Base-by-base conservation (phyloP, 2,329 filamentous ascomycete species). In the Colletotrichum caudatum region DNA sequence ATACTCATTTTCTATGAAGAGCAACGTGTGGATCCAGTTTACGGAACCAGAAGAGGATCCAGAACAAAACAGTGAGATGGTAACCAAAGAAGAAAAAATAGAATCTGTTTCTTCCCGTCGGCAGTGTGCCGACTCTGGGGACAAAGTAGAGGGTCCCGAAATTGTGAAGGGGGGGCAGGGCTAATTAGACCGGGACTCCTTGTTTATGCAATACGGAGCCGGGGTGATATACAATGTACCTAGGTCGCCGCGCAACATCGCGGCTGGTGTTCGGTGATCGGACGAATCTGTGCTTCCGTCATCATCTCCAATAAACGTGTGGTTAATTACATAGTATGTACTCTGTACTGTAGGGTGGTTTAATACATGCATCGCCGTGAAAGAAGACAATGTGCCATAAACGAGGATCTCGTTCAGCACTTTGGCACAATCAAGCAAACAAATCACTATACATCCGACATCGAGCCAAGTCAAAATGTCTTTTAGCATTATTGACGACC, bases 71-170 rank as follows among this genome's bases (percentile, higher is more conserved):
- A 58, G 29, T 51, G 53, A 53, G 16, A 26, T 37, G 35, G 35
- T 11, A 37, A 11, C 35, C 8, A 44, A 14, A 46, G 12, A 39
- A 14, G 11, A 29, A 14, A 41, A n/a, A 58, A 16, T 35, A 46
- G 37, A 33, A 37, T 26, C 5, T 44, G 23, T 8, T 18, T 33
- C 29, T 57, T 26, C 46, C 23, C 33, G 20, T 39, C 59, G 69
- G 69, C 69, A 71, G 26, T 1, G 46, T 71, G 69, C 69, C 69
- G 69, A 64, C 39, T 39, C 48, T 41, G 39, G 23, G 35, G 20
- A 39, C 16, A 39, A 54, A 33, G 11, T 35, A 29, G 23, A 39
- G 12, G 54, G 46, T 26, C 18, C 29, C 29, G 33, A 46, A n/a
- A 54, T 57, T 44, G 41, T n/a, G n/a, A n/a, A 48, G 11, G 12